phyloP scores from a whole-genome alignment of 495 filamentous ascomycete species.

The Xanthoparmelia taractica region DNA sequence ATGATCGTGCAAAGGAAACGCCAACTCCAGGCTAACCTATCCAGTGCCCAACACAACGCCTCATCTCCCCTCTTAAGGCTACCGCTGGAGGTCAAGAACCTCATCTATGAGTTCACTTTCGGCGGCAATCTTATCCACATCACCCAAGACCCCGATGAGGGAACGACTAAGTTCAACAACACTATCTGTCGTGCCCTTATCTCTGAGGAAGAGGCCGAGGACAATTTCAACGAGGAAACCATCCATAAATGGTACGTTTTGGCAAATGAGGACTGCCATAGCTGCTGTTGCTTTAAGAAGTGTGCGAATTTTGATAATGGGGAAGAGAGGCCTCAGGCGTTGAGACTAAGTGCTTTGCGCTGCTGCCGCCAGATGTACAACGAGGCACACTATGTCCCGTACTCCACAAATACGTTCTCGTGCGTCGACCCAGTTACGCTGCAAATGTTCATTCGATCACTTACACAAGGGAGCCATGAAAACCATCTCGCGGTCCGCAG shows the following conservation, averaged over 20 bases:
- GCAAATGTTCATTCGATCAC: not conserved
- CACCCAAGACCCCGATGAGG: not conserved
- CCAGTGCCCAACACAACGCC: not conserved
- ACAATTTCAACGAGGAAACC: not conserved
- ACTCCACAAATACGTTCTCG: not conserved
- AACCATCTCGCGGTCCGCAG: conserved; percentile 1
- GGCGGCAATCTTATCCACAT: not conserved
- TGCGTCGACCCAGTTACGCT: not conserved
- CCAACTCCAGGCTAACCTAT: not conserved
- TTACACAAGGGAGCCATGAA: not conserved
- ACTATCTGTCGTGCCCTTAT: not conserved
- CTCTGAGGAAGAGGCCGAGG: not conserved
- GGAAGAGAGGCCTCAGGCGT: not conserved
- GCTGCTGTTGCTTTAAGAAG: not conserved
- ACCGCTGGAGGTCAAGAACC: not conserved
- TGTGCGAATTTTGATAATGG: not conserved
- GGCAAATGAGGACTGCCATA: not conserved
- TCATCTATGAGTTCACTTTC: not conserved
- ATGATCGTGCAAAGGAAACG: too few relatives aligned
- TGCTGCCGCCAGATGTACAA: conserved; percentile 5
- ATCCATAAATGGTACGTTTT: not conserved
- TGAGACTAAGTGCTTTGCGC: not conserved
- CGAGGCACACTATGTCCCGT: not conserved
- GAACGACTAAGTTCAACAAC: not conserved
- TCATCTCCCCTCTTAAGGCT: conserved; percentile 1